Base-by-base conservation (phyloP, 306 rosid species). In the Trifolium dubium region DNA sequence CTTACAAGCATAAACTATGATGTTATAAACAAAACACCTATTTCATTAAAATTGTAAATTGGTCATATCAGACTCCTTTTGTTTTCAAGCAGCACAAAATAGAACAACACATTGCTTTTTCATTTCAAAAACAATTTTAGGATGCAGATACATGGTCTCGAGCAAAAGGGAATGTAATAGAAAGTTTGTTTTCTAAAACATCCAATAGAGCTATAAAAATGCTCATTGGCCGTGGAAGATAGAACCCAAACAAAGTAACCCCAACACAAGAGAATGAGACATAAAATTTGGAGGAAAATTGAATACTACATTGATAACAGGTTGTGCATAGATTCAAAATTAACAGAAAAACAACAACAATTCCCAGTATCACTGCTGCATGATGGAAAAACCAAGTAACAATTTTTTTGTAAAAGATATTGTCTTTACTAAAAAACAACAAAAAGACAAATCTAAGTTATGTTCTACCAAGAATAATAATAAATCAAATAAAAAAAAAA, bases 311-410 rank as follows among this genome's bases (percentile, higher is more conserved):
- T 64, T 43, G 10, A 43, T 4, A 28, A 34, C 3, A 37, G 3
- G 5, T 8, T 7, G 56, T 39, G 40, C 60, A 74, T 9, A 43
- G 67, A 12, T 19, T 63, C 34, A 55, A 41, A 56, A 60, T 35
- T 12, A 34, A 64, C 69, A 44, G 3, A 44, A 67, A 37, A 75
- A 71, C 18, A 51, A 2, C 72, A 46, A 34, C 56, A 34, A 34
- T 59, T 78, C 46, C 63, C 56, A 74, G 77, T 64, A 30, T 78
- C 35, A 55, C 65, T 19, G 69, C 70, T n/a, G n/a, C n/a, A 80
- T 51, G 69, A 70, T 68, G 55, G 71, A 50, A 73, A 63, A 69
- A 1, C 80, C 63, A 74, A 71, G 5, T 50, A 61, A 76, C 67
- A 18, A 65, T 71, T 67, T 62, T 40, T 61, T 63, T 43, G 29